These are phyloP conservation scores for Epichloe typhina DNA, from an alignment of 2,329 filamentous ascomycete species.

Conservation along the genomic window DNA sequence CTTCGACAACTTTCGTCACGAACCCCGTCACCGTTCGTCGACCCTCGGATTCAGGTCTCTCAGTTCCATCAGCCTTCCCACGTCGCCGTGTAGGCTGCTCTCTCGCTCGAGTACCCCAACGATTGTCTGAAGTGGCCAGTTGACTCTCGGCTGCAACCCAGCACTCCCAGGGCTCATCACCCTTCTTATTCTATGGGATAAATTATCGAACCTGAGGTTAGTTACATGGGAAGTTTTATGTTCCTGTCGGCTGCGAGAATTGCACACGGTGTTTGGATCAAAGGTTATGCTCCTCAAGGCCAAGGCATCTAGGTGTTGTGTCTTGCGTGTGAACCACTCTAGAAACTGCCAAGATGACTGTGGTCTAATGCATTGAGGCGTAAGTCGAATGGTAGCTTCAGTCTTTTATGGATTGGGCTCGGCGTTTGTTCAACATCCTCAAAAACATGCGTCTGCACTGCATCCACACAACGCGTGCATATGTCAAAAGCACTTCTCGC, in stretches of 20 bases:
- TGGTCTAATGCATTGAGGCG: too few relatives aligned
- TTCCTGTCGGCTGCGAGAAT: neutral
- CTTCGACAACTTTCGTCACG: constrained; percentile 22
- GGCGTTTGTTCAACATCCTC: too few relatives aligned
- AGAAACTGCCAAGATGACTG: neutral
- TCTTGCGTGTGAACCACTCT: neutral
- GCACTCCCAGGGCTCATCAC: constrained; percentile 6
- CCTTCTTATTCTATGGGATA: neutral
- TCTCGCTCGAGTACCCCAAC: constrained; percentile 7
- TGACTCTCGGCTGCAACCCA: constrained; percentile 7
- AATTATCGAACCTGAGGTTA: neutral
- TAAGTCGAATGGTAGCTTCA: neutral
- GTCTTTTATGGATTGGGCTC: neutral
- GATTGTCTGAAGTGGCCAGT: constrained; percentile 6
- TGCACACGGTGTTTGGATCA: neutral
- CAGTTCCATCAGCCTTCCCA: constrained; percentile 16
- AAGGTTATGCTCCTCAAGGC: neutral
- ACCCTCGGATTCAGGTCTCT: constrained; percentile 15
- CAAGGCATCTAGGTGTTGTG: neutral
- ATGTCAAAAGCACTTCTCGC: neutral
- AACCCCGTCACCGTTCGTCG: constrained; percentile 13
- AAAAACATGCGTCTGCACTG: neutral
- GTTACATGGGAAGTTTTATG: neutral
- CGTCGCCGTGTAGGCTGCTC: constrained; percentile 14
- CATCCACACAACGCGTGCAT: neutral